Conservation (phyloP, 169 alveolate species). For the Cryptosporidium andersoni region DNA sequence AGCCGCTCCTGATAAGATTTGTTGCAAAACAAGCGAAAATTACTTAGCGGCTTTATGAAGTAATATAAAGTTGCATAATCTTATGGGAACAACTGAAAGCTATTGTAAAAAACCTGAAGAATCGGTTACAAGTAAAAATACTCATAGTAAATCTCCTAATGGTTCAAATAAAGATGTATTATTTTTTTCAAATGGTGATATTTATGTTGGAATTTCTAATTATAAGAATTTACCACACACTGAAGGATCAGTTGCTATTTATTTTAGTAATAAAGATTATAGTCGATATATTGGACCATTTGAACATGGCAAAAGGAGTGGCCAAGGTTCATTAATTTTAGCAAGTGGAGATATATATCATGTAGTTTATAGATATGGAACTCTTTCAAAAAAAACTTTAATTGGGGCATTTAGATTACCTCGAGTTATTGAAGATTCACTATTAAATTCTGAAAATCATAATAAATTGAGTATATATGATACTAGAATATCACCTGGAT, state of each 20-base stretch:
- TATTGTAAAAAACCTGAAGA: too few species aligned
- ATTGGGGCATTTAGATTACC: constrained; percentile 8
- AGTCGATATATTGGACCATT: constrained; percentile 31
- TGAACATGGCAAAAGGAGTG: not conserved
- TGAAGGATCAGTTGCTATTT: not conserved
- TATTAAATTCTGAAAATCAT: too few species aligned
- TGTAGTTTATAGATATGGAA: constrained; percentile 4
- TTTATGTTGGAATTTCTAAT: not conserved
- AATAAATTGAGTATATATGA: not conserved
- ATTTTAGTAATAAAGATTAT: constrained; percentile 30
- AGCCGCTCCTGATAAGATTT: too few species aligned
- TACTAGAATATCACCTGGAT: not conserved
- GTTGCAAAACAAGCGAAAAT: too few species aligned
- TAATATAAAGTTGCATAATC: too few species aligned
- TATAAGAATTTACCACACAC: not conserved
- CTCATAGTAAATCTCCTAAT: too few species aligned
- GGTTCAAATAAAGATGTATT: not conserved
- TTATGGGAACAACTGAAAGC: too few species aligned
- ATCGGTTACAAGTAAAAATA: too few species aligned
- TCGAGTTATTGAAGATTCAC: not conserved
- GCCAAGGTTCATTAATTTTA: constrained; percentile 5
- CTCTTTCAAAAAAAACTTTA: not conserved
- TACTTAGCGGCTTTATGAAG: too few species aligned
- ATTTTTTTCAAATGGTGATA: constrained; percentile 43
- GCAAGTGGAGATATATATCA: constrained; percentile 19